phyloP scores from a whole-genome alignment of 345 rosid genomes.

The Gossypioides kirkii region DNA sequence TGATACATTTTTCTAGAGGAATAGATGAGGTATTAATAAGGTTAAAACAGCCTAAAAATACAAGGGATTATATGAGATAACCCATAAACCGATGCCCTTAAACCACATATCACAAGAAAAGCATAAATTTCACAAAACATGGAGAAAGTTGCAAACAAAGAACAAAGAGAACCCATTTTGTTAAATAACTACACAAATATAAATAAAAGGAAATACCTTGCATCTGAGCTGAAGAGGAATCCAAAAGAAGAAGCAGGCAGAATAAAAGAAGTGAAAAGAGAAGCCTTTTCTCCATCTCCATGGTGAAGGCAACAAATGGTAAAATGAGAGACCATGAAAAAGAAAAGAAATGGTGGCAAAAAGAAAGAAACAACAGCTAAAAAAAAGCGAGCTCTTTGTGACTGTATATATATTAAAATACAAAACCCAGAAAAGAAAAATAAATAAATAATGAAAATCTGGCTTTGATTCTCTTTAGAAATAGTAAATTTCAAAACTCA shows the following conservation, averaged over 20 bases:
- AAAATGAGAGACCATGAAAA: constrained; percentile 25
- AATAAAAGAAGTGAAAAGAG: constrained; percentile 23
- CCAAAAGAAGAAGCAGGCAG: constrained; percentile 33
- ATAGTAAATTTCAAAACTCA: background rate
- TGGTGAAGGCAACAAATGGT: constrained; percentile 21
- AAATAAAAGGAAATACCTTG: constrained; percentile 38
- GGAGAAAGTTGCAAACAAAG: background rate
- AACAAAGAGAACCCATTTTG: constrained; percentile 1
- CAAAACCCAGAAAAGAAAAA: background rate
- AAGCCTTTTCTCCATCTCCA: constrained; percentile 47
- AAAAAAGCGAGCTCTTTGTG: constrained; percentile 1
- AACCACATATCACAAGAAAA: constrained; percentile 2
- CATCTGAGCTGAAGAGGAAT: constrained; percentile 50
- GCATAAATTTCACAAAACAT: constrained; percentile 6
- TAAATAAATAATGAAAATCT: background rate
- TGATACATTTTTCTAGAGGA: background rate
- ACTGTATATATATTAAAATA: background rate
- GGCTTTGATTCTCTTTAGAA: background rate
- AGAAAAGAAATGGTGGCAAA: background rate
- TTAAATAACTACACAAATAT: background rate
- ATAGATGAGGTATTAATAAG: background rate
- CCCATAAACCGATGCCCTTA: background rate
- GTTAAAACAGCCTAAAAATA: background rate
- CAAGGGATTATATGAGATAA: background rate
- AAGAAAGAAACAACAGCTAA: background rate